Evolutionary conservation across 164 flowering plant genomes (phyloP).

Genomic region (Vitis rotundifolia): DNA sequence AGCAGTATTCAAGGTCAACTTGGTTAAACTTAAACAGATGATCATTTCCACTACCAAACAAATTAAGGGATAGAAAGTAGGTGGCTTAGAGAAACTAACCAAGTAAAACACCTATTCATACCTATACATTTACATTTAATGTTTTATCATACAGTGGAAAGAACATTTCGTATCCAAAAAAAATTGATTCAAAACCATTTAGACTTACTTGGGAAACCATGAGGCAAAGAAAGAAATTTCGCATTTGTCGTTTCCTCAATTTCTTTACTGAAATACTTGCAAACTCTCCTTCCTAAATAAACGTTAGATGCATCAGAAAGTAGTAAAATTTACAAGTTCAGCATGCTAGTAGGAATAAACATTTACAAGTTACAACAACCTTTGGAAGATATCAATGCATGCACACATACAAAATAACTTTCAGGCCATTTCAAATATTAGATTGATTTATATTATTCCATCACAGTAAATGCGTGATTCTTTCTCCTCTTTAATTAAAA

Average conservation of each 20-base stretch:
- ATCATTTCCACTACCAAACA: not conserved
- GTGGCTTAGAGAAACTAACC: not conserved
- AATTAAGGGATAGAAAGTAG: not conserved
- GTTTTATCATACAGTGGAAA: not conserved
- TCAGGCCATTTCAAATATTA: not conserved
- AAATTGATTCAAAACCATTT: no score
- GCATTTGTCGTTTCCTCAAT: slow-evolving; percentile 87
- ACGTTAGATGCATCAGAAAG: slow-evolving; percentile 2
- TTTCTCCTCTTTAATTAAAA: not conserved
- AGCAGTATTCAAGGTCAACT: no score
- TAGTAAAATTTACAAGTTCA: not conserved
- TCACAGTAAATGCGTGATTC: not conserved
- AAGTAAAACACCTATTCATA: not conserved
- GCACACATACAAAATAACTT: not conserved
- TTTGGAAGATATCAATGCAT: not conserved
- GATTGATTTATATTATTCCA: not conserved
- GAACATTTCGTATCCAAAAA: not conserved
- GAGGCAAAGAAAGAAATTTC: slow-evolving; percentile 85
- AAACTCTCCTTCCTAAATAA: slow-evolving; percentile 84
- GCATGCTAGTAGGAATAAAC: not conserved
- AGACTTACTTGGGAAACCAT: slow-evolving; percentile 91
- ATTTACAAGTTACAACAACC: not conserved
- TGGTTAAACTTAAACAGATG: no score
- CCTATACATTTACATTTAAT: not conserved
- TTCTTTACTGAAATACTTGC: slow-evolving; percentile 69